A percentile compares a stretch with the other conserved stretches of the same genome.
phyloP scores from a whole-genome alignment of 805 yeast genomes.

The Starmerella apicola region DNA sequence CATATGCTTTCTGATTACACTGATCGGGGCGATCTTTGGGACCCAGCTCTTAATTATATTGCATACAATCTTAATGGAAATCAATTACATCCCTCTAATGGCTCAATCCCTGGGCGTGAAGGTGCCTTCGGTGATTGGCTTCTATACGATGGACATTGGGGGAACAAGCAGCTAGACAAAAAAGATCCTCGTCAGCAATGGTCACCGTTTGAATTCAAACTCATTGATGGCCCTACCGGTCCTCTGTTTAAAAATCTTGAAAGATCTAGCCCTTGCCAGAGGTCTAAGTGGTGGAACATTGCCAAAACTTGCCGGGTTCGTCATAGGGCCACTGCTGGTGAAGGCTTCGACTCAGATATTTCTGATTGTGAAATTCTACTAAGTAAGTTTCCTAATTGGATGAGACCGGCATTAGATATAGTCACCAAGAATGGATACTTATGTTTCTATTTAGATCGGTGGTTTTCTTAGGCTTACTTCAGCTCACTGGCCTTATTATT shows the following conservation, averaged over 20 bases:
- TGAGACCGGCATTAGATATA: slow-evolving; percentile 9
- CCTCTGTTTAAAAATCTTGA: slow-evolving; percentile 69
- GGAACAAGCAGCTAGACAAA: slow-evolving; percentile 56
- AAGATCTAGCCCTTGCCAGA: slow-evolving; percentile 64
- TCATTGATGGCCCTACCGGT: slow-evolving; percentile 87
- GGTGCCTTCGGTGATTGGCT: slow-evolving; percentile 59
- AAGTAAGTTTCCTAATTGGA: slow-evolving; percentile 10
- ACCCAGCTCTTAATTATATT: slow-evolving; percentile 68
- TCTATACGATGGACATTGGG: slow-evolving; percentile 77
- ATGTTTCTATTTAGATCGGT: slow-evolving; percentile 53
- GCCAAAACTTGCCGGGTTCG: slow-evolving; percentile 74
- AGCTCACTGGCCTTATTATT: too few relatives aligned
- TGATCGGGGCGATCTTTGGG: slow-evolving; percentile 93
- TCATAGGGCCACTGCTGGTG: slow-evolving; percentile 61
- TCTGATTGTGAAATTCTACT: slow-evolving; percentile 15
- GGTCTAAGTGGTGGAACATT: slow-evolving; percentile 87
- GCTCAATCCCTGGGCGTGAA: slow-evolving; percentile 41
- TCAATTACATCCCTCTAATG: slow-evolving; percentile 31
- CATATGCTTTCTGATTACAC: slow-evolving; percentile 85
- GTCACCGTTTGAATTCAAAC: slow-evolving; percentile 81
- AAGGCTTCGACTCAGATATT: slow-evolving; percentile 52
- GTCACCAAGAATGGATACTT: slow-evolving; percentile 32
- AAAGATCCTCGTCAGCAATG: slow-evolving; percentile 70
- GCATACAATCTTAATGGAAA: slow-evolving; percentile 70
- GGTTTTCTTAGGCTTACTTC: slow-evolving; percentile 21